Conservation (phyloP, 129 eudicot species). For the Artemisia annua region DNA sequence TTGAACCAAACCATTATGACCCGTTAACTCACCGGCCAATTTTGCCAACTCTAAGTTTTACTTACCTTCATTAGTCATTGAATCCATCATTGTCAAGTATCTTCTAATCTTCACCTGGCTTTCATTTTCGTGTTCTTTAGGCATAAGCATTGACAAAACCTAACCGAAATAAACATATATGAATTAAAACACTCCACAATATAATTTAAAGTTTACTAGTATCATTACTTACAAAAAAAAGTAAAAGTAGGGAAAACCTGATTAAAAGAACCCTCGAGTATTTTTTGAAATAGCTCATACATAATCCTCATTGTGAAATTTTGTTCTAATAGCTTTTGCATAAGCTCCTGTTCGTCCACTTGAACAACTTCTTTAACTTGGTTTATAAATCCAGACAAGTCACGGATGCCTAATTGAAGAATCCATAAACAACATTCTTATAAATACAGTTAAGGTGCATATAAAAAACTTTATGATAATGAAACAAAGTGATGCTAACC, state of each 20-base stretch:
- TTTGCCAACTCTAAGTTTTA: conserved; percentile 2
- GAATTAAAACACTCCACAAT: too few species aligned
- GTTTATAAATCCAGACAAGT: conserved; percentile 80
- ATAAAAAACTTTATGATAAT: background rate
- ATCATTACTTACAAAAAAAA: too few species aligned
- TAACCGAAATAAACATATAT: conserved; percentile 7
- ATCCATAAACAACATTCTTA: background rate
- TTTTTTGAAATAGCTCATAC: too few species aligned
- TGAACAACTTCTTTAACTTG: conserved; percentile 92
- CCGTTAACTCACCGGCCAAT: background rate
- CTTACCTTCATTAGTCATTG: conserved; percentile 93
- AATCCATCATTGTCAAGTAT: too few species aligned
- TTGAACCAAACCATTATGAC: background rate
- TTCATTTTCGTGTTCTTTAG: conserved; percentile 83
- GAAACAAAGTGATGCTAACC: conserved; percentile 42
- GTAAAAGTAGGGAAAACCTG: conserved; percentile 47
- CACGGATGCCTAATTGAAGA: conserved; percentile 71
- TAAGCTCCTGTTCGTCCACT: conserved; percentile 84
- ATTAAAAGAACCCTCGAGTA: conserved; percentile 75
- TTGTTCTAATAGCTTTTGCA: conserved; percentile 85
- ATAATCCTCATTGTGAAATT: background rate
- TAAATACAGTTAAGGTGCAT: too few species aligned
- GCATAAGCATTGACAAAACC: conserved; percentile 98
- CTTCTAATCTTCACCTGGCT: conserved; percentile 94
- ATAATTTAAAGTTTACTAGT: too few species aligned